Evolutionary conservation across 148 eudicot genomes (phyloP), one percentile per base, ranked within the genome.

Genomic region (Suaeda aralocaspica): DNA sequence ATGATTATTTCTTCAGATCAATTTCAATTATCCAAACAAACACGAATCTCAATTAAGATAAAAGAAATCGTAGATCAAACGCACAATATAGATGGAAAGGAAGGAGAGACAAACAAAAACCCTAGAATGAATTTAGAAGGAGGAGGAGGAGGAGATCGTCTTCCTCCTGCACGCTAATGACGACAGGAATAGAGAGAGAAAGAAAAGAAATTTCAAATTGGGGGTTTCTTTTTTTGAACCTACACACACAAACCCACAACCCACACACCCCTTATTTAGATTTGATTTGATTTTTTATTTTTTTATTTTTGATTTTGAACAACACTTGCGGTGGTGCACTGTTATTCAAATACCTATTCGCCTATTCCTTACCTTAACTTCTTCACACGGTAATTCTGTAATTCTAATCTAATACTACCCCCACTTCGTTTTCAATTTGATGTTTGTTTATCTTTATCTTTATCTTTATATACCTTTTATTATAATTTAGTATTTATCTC

Each of bases 31-130:
- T n/a, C 41, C 41, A 36, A 21, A 2, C 3, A 22, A 72, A 72
- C 71, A 57, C 72, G 71, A 72, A 72, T 51, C 46, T 34, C 26
- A 39, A 3, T 4, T 13, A 18, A 57, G 58, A 69, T 44, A 21
- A 49, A 53, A 28, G 64, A 22, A 75, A n/a, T 48, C 59, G 41
- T 36, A 68, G 78, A 75, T 68, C 78, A 62, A 68, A 29, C 25
- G 62, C 2, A 58, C 34, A 59, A 21, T 55, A 22, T 53, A 62
- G 25, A 24, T 18, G 67, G 21, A 57, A 49, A 45, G 45, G 19
- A 41, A 59, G 8, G 48, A 2, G 29, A 49, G 65, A 68, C 61
- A 68, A 28, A 59, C 59, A 59, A 60, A 68, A 77, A 77, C 72
- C 80, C 80, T 72, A 70, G 36, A 62, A 41, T 22, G 14, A 46